Evolutionary conservation across 768 basidiomycete genomes (phyloP).

Genomic region (Leccinum rimulosum): DNA sequence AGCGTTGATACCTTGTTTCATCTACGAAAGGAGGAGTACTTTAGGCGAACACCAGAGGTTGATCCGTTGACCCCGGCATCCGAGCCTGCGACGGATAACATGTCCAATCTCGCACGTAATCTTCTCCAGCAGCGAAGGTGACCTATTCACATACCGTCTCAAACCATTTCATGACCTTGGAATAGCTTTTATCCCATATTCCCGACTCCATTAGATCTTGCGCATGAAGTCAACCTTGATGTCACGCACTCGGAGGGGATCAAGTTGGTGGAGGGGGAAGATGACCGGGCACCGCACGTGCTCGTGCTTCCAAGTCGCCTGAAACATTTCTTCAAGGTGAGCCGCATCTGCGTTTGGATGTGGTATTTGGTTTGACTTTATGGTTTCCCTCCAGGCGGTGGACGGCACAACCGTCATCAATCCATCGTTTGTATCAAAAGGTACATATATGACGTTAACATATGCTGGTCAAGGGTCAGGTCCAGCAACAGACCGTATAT

Average conservation of each 20-base stretch:
- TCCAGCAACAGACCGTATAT: constrained; percentile 28
- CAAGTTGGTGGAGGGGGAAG: constrained; percentile 29
- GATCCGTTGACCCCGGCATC: constrained; percentile 45
- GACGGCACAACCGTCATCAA: constrained; percentile 81
- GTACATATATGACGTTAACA: constrained; percentile 50
- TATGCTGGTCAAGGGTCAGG: constrained; percentile 29
- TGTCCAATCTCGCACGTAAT: constrained; percentile 77
- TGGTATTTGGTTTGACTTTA: not conserved
- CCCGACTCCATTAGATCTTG: constrained; percentile 72
- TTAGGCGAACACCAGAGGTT: constrained; percentile 63
- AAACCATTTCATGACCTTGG: not conserved
- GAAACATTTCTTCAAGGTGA: constrained; percentile 87
- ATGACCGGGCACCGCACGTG: constrained; percentile 71
- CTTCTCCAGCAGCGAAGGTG: constrained; percentile 87
- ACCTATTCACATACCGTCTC: not conserved
- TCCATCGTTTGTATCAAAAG: constrained; percentile 73
- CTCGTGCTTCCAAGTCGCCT: constrained; percentile 85
- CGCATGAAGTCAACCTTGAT: constrained; percentile 86
- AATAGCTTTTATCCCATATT: constrained; percentile 93
- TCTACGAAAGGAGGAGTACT: constrained; percentile 78
- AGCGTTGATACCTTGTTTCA: constrained; percentile 90
- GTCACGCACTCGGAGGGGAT: constrained; percentile 69
- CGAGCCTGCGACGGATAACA: constrained; percentile 59
- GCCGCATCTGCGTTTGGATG: constrained; percentile 8
- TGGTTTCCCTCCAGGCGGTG: constrained; percentile 51